Conservation (phyloP, 768 basidiomycete genomes). For the Termitomyces heimii region DNA sequence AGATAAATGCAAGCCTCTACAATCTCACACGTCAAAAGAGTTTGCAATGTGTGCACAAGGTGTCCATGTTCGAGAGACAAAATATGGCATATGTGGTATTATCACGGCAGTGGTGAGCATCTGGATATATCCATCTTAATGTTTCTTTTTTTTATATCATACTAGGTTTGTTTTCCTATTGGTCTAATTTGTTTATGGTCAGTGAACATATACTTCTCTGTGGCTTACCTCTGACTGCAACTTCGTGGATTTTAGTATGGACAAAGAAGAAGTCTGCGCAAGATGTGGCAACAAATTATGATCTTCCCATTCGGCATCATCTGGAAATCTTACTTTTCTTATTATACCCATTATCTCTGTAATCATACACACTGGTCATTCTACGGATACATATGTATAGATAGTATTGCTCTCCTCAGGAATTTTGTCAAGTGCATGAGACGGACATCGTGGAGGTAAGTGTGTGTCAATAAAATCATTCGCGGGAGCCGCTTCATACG, state of each 20-base stretch:
- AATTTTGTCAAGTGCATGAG: not conserved
- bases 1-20: not conserved
- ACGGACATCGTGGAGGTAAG: not conserved
- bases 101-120: slow-evolving; percentile 12
- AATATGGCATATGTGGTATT: slow-evolving; percentile 13
- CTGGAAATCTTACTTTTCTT: not conserved
- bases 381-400: not conserved
- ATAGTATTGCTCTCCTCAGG: not conserved
- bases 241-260: not conserved
- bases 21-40: slow-evolving; percentile 1
- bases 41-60: slow-evolving; percentile 13
- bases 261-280: slow-evolving; percentile 7
- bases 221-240: not conserved
- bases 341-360: not conserved
- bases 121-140: not conserved
- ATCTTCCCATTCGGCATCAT: not conserved
- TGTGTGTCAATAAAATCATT: not conserved
- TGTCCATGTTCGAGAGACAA: slow-evolving; percentile 5
- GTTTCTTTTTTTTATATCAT: not conserved
- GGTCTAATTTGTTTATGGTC: slow-evolving; percentile 14
- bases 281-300: slow-evolving; percentile 10
- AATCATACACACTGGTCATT: not conserved
- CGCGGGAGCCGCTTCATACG: not conserved
- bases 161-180: slow-evolving; percentile 11
- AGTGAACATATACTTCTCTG: not conserved